Evolutionary conservation across 23 red algal genomes (phyloP), one percentile per base, ranked within the genome.

Genomic region (Chondrus crispus): DNA sequence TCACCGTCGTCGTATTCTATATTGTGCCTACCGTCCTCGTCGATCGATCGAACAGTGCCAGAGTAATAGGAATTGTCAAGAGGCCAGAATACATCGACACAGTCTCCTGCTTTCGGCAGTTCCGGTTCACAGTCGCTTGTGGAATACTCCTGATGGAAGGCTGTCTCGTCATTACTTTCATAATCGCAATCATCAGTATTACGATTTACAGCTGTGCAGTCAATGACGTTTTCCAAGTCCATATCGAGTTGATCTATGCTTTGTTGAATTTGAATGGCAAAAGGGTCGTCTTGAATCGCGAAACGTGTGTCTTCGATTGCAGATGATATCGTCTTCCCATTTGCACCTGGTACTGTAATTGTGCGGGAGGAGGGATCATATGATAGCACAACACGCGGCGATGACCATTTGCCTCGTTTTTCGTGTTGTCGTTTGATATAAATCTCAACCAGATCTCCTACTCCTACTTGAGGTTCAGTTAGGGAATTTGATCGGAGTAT

Each of bases 191-290:
- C 52, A 57, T 57, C 14, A 22, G 22, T 22, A 57, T 57, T 57
- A 57, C 22, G 16, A 57, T 14, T 22, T 57, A 16, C 52, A 57
- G 52, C 16, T 57, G 22, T 16, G 22, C 22, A 16, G 14, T 79
- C 73, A 9, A 51, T 52, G 12, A 49, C 44, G 12, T 33, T 6
- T 24, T 5, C 26, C 5, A 13, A 5, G 11, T 18, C 57, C 13
- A 62, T 30, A 10, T 85, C 81, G 32, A 85, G 33, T 70, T 41
- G 57, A 18, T 85, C 81, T 2, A 85, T 85, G 22, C 52, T 62
- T 14, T 85, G 0, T 69, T 85, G 81, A 29, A 85, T 28, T 46
- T 45, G 7, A 45, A 38, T 45, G 20, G 1, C 71, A 37, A 77
- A 48, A 46, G 37, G 26, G 44, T 77, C 71, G 24, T 77, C 38